phyloP scores from a whole-genome alignment of 2,329 filamentous ascomycete genomes.

The Phialocephala sp. region DNA sequence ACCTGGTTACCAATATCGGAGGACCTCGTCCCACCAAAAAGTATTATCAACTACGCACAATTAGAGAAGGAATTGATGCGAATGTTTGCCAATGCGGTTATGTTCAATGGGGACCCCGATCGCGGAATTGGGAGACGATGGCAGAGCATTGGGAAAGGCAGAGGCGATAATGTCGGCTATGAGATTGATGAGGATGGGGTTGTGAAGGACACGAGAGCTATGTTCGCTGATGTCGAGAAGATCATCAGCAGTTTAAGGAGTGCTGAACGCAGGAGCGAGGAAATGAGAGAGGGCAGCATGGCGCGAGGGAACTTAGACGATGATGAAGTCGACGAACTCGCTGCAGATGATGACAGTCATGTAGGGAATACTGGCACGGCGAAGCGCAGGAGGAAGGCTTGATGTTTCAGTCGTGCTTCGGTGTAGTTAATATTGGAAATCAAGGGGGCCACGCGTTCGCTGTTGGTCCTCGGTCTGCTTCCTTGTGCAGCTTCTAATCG shows the following conservation, averaged over 20 bases:
- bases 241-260: conserved; percentile 40
- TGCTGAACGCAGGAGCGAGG: conserved; percentile 41
- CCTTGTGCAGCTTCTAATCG: background rate
- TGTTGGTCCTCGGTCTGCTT: no score
- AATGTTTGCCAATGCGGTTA: conserved; percentile 97
- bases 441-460: no score
- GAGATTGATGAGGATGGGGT: conserved; percentile 82
- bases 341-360: conserved; percentile 32
- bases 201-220: conserved; percentile 84
- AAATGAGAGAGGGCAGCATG: conserved; percentile 33
- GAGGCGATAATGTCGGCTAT: conserved; percentile 55
- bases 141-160: conserved; percentile 46
- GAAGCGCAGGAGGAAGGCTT: conserved; percentile 37
- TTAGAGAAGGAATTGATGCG: conserved; percentile 92
- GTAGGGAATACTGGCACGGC: conserved; percentile 29
- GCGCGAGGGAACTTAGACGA: conserved; percentile 27
- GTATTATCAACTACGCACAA: conserved; percentile 91
- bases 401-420: background rate
- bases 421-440: background rate
- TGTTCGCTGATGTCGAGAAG: conserved; percentile 85
- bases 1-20: conserved; percentile 72
- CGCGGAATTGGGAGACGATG: conserved; percentile 62
- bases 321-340: conserved; percentile 37
- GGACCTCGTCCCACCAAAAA: conserved; percentile 83
- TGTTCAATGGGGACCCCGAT: conserved; percentile 91